Conservation (phyloP, 129 eudicot species). For the Escallonia rubra region DNA sequence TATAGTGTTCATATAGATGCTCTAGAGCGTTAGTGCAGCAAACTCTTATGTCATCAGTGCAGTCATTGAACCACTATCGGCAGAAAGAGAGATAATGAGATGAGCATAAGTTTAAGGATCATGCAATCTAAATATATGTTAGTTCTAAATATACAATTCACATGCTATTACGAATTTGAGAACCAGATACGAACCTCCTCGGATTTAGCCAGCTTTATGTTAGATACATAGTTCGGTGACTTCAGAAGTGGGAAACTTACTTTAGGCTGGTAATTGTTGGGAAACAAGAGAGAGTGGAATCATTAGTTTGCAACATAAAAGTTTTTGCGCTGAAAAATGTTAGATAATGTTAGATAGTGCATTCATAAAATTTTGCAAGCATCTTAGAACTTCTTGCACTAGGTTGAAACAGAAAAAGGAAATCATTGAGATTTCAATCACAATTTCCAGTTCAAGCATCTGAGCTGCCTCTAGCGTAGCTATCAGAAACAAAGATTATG, state of each 20-base stretch:
- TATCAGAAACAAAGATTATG: neutral
- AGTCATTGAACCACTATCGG: constrained; percentile 87
- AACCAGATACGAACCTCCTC: constrained; percentile 51
- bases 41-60: constrained; percentile 62
- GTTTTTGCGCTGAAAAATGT: neutral
- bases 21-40: constrained; percentile 62
- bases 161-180: neutral
- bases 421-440: neutral
- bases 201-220: constrained; percentile 72
- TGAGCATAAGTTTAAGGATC: neutral
- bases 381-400: neutral
- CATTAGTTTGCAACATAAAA: neutral
- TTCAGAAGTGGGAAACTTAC: constrained; percentile 55
- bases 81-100: constrained; percentile 8
- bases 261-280: constrained; percentile 42
- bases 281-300: neutral
- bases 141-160: neutral
- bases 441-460: neutral
- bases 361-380: neutral
- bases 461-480: neutral
- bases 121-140: neutral
- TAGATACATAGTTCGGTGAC: constrained; percentile 32
- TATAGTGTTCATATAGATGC: constrained; percentile 53
- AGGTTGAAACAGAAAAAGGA: neutral
- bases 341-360: neutral